These are phyloP conservation scores for Naganishia kalamii DNA, from an alignment of 768 basidiomycete species.

Conservation along the genomic window DNA sequence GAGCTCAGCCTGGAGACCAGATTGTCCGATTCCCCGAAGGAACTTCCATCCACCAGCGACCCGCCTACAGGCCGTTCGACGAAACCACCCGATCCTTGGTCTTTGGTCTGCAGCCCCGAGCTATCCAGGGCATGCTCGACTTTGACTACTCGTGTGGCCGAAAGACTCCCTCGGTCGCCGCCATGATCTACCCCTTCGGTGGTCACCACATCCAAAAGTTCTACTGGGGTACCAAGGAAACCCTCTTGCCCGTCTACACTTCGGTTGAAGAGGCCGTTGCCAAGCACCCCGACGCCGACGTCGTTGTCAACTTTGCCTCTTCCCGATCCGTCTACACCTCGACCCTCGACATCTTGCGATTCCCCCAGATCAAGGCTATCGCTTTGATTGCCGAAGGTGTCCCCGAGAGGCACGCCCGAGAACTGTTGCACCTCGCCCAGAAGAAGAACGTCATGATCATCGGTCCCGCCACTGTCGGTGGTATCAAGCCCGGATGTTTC, in stretches of 20 bases:
- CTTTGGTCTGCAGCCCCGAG: constrained; percentile 96
- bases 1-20: constrained; percentile 76
- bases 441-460: constrained; percentile 83
- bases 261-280: constrained; percentile 78
- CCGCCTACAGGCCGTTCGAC: constrained; percentile 86
- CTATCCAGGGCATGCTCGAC: constrained; percentile 97
- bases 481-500: constrained; percentile 99
- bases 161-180: constrained; percentile 80
- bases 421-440: constrained; percentile 83
- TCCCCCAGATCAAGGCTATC: constrained; percentile 63
- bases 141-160: constrained; percentile 98
- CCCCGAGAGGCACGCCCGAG: constrained; percentile 91
- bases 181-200: constrained; percentile 99
- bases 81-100: constrained; percentile 91
- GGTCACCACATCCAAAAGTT: constrained; percentile 99
- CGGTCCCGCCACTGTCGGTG: constrained; percentile 96
- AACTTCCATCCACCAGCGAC: constrained; percentile 51
- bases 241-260: constrained; percentile 94
- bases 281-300: constrained; percentile 95
- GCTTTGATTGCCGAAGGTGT: constrained; percentile 99
- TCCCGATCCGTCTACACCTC: constrained; percentile 89
- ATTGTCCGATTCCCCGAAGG: constrained; percentile 75
- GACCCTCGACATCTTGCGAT: constrained; percentile 81
- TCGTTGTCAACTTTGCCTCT: constrained; percentile 95
- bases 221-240: constrained; percentile 99